Percentiles rank a stretch among this genome's conserved stretches.
Conservation (phyloP, 192 early-diverging fungal genomes). For the Backusella circina region DNA sequence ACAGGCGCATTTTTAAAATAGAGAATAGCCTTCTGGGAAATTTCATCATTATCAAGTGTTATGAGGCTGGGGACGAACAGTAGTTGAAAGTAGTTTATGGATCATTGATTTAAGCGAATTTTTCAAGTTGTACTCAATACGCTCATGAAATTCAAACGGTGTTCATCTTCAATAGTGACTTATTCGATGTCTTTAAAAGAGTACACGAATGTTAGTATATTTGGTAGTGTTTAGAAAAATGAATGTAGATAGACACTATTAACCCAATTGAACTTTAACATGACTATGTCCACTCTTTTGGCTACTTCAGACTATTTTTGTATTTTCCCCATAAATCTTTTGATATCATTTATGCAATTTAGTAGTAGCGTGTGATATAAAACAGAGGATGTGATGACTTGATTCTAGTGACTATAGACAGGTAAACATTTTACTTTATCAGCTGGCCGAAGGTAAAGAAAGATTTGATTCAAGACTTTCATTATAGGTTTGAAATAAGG, state of each 20-base stretch:
- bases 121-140: not conserved
- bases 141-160: not conserved
- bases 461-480: not conserved
- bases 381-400: not conserved
- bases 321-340: not conserved
- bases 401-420: not conserved
- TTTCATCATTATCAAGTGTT: not conserved
- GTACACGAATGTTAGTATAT: no score
- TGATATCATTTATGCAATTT: not conserved
- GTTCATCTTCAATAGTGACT: not conserved
- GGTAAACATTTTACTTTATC: not conserved
- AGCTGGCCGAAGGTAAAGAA: not conserved
- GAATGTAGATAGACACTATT: no score
- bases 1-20: not conserved
- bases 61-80: not conserved
- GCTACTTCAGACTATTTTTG: not conserved
- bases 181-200: no score
- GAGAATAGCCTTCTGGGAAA: not conserved
- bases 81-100: not conserved
- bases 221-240: no score
- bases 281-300: not conserved
- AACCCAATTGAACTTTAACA: no score
- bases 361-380: not conserved
- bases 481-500: no score
- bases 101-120: not conserved